Evolutionary conservation across 805 yeast genomes (phyloP).

Genomic region (Saccharomyces kudriavzevii): DNA sequence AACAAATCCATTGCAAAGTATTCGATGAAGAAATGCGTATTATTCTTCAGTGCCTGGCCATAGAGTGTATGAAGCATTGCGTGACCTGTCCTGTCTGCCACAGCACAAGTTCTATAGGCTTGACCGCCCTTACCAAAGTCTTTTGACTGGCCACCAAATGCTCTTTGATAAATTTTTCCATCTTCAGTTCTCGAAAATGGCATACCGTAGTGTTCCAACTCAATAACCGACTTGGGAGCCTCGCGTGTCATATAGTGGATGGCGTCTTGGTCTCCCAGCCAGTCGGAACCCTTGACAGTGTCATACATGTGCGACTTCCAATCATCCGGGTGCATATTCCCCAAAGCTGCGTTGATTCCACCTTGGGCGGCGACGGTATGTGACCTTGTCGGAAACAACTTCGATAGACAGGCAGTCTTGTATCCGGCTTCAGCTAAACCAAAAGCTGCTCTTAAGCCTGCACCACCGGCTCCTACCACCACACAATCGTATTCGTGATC

Average conservation of each 20-base stretch:
- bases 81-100: conserved; percentile 98
- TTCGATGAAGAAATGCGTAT: conserved; percentile 96
- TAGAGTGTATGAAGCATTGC: conserved; percentile 91
- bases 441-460: conserved; percentile 96
- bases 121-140: conserved; percentile 98
- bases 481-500: conserved; percentile 98
- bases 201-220: conserved; percentile 95
- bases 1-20: conserved; percentile 90
- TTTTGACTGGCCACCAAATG: conserved; percentile 95
- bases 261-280: conserved; percentile 99
- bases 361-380: conserved; percentile 99
- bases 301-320: conserved; percentile 99
- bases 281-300: conserved; percentile 97
- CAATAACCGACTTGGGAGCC: conserved; percentile 92
- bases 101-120: conserved; percentile 99
- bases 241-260: conserved; percentile 98
- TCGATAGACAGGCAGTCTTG: conserved; percentile 95
- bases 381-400: conserved; percentile 95
- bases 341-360: conserved; percentile 97
- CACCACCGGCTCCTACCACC: conserved; percentile 99
- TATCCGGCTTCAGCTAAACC: conserved; percentile 95
- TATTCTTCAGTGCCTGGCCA: conserved; percentile 93
- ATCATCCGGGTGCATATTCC: conserved; percentile 96
- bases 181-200: conserved; percentile 96
- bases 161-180: conserved; percentile 96